A percentile compares a stretch with the other conserved stretches of the same genome.
Conservation (phyloP, 148 eudicot genomes). For the Arbutus unedo region DNA sequence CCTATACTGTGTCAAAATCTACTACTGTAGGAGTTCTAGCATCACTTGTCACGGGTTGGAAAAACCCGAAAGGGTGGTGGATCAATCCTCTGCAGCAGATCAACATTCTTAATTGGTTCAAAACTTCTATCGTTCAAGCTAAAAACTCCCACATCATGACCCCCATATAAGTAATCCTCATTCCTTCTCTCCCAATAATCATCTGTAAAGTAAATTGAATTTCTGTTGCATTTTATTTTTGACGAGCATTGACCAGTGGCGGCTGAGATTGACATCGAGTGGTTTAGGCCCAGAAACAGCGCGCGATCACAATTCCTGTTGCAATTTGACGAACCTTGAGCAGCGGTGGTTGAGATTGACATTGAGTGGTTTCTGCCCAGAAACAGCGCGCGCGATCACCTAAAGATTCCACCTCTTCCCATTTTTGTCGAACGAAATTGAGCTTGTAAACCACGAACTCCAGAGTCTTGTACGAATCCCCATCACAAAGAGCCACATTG, state of each 20-base stretch:
- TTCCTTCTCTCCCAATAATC: conserved; percentile 3
- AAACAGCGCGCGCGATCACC: not conserved
- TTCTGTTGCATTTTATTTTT: not conserved
- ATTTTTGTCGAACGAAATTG: not conserved
- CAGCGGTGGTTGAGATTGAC: not conserved
- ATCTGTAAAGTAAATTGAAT: not conserved
- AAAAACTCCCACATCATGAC: conserved; percentile 3
- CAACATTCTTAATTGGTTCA: not conserved
- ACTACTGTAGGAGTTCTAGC: no score
- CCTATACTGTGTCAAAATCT: no score
- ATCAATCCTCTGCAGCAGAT: not conserved
- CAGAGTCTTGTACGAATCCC: not conserved
- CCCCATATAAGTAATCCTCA: conserved; percentile 5
- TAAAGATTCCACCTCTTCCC: conserved; percentile 1
- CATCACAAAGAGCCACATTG: not conserved
- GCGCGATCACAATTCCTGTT: not conserved
- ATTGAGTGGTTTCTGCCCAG: not conserved
- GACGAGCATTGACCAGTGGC: not conserved
- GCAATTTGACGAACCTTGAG: not conserved
- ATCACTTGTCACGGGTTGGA: not conserved
- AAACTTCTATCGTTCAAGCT: not conserved
- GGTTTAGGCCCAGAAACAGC: conserved; percentile 3
- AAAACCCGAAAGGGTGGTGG: conserved; percentile 4
- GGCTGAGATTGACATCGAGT: not conserved
- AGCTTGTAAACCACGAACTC: not conserved